A percentile compares a stretch with the other conserved stretches of the same genome.
These are phyloP conservation scores for Gamsiella multidivaricata DNA, from an alignment of 192 early-diverging fungal species.

Conservation along the genomic window DNA sequence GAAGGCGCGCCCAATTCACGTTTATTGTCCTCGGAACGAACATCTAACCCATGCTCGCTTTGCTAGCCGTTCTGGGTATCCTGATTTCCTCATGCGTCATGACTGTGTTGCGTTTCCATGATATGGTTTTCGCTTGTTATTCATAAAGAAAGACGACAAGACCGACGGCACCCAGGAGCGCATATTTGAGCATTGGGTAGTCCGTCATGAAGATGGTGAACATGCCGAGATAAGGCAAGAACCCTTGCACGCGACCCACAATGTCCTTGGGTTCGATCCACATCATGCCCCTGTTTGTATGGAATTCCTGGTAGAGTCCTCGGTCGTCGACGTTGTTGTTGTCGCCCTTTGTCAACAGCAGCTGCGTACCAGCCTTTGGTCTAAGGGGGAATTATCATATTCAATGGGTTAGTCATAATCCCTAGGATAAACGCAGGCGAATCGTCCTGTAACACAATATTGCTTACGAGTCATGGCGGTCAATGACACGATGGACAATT, in stretches of 20 bases:
- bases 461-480: slow-evolving; percentile 87
- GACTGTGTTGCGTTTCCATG: background rate
- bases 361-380: slow-evolving; percentile 77
- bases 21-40: too few relatives aligned
- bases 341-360: slow-evolving; percentile 96
- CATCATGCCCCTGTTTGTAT: slow-evolving; percentile 75
- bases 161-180: slow-evolving; percentile 80
- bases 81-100: background rate
- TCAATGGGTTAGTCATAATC: background rate
- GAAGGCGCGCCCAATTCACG: background rate
- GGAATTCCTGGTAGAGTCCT: slow-evolving; percentile 74
- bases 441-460: too few relatives aligned
- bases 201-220: slow-evolving; percentile 97
- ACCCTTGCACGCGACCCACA: slow-evolving; percentile 86
- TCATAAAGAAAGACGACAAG: slow-evolving; percentile 70
- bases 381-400: slow-evolving; percentile 17
- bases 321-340: slow-evolving; percentile 94
- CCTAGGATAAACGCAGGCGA: background rate
- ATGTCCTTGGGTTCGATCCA: slow-evolving; percentile 94
- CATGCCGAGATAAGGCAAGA: slow-evolving; percentile 94
- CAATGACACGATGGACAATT: slow-evolving; percentile 96
- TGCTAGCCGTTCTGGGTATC: background rate
- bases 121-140: slow-evolving; percentile 6
- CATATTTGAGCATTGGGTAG: slow-evolving; percentile 91
- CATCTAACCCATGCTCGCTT: too few relatives aligned